Evolutionary conservation across 176 grass and related monocot genomes (phyloP), one percentile per base, ranked within the genome.

Genomic region (Carex scoparia): DNA sequence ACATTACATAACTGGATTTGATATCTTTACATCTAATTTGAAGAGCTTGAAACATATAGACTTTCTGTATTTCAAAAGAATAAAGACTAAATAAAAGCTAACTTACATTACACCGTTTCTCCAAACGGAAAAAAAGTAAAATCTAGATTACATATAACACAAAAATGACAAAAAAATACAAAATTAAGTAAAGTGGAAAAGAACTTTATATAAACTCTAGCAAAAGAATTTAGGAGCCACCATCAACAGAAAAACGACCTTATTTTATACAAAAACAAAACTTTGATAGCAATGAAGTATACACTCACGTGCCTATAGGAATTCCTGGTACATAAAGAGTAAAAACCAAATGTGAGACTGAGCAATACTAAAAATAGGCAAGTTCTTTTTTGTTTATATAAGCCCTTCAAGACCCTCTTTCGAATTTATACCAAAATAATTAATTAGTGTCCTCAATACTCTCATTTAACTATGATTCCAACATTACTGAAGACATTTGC

Each of bases 1-100:
- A 63, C 23, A 10, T 46, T 85, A n/a, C 4, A 56, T 19, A 37
- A 71, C 63, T 23, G 13, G 49, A 89, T 40, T 81, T 81, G 73
- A 79, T 88, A 32, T 84, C 49, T 80, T 85, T 59, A 61, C 59
- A 89, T 85, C 69, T 80, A 62, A 64, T 69, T 44, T 62, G 23
- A 65, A 81, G 44, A 65, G 12, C 0, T 6, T 81, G 33, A 82
- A 27, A 61, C 32, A 82, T 65, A 16, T 65, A 65, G 2, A 30
- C 12, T 14, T 56, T 57, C 6, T 56, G 53, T 82, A 65, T 46
- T 65, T 61, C n/a, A 46, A 82, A 67, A 54, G 62, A 83, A 83
- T 54, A 69, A 67, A 33, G 18, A 54, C 48, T 83, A 69, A 14
- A 55, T 1, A 83, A 49, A 67, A 68, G 11, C 61, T 51, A 83